Evolutionary conservation across 179 eudicot species (phyloP), one percentile per base, ranked within the genome.

Genomic region (Heliamphora pulchella): DNA sequence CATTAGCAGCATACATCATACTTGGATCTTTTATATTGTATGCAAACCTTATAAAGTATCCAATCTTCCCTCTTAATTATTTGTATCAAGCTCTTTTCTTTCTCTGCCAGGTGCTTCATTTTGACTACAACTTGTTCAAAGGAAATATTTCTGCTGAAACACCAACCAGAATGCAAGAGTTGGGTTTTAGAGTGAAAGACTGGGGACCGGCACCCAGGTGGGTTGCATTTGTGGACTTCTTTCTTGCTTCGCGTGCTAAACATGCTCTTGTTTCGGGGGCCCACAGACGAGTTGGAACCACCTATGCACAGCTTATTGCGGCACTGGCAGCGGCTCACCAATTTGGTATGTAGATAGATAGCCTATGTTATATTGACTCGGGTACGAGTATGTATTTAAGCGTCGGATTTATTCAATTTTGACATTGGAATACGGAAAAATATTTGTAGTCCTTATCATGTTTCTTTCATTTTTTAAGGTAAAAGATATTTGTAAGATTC

Each of bases 201-300:
- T 96, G 99, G 99, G 99, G 99, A 0, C 97, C 99, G 3, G 97
- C 98, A 17, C 99, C 99, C 18, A 87, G 99, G 81, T 96, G 99
- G 98, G 99, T 96, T 79, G 98, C 99, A 78, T 96, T 96, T 87
- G 99, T 94, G 5, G 99, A 96, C 78, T 96, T 96, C 88, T 96
- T 96, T 78, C 91, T 96, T 47, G 99, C 99, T 55, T 86, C 99
- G 41, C 92, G 89, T 22, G 98, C 96, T 41, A 92, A 89, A 84
- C 90, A 96, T 65, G 94, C 98, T 64, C 92, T 96, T 70, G 84
- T 96, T 65, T 86, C 98, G 13, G 99, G 99, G 61, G 99, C 99
- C 71, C 93, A 92, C 46, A 88, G 96, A 79, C 98, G 99, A 68
- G 96, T 96, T 59, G 99, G 98, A 78, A 96, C 99, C 17, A 96